Evolutionary conservation across 768 basidiomycete genomes (phyloP), one percentile per base, ranked within the genome.

Genomic region (Collybia sp.): DNA sequence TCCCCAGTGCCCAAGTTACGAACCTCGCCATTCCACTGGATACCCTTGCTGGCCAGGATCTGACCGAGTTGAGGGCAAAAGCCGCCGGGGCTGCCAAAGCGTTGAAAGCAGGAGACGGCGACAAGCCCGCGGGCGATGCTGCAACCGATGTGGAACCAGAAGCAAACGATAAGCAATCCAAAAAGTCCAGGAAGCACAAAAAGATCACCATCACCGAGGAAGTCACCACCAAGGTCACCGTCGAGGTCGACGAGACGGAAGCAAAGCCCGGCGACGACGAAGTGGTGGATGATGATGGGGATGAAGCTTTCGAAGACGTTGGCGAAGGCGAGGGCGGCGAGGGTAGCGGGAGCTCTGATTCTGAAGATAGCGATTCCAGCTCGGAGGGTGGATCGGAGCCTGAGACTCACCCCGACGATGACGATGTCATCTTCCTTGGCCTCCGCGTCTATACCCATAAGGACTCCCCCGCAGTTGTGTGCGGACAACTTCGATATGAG

Each of bases 401-500:
- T 6, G 19, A n/a, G 19, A 46, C 34, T 13, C 47, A 46, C 43
- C 39, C 41, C 1, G 35, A 42, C 8, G 48, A 50, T 17, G 39
- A 51, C 1, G 47, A 50, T 10, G 43, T 50, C 18, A 11, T 58
- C 4, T 48, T 54, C 41, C 43, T 56, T 6, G 57, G 57, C 15
- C 43, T 58, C 18, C 48, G 57, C 6, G 55, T 58, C 13, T 53
- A 45, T 25, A 45, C 44, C 19, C 9, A 49, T 15, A 46, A 45
- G 25, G 34, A 34, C 13, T 45, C 48, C 5, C 50, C 53, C 17
- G 67, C 59, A 11, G 56, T 56, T 11, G 53, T 71, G 2, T 55
- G 44, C n/a, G 68, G 68, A 13, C 66, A 69, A 54, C 41, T 67
- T 36, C 55, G 65, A 50, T 53, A 58, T 34, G 51, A 54, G 39